Evolutionary conservation across 129 eudicot species (phyloP).

Genomic region (Scalesia atractyloides): DNA sequence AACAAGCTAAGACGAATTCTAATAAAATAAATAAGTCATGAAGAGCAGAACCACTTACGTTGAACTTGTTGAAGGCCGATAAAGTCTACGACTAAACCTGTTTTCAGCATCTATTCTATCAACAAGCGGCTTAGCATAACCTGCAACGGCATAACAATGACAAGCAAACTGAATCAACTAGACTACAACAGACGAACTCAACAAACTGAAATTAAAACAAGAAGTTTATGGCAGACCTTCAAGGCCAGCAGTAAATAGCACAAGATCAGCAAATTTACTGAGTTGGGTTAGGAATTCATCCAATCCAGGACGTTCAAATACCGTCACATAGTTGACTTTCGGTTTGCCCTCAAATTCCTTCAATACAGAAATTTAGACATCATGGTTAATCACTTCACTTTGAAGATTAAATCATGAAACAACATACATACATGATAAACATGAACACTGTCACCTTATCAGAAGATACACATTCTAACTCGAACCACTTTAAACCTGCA

Average conservation of each 20-base stretch:
- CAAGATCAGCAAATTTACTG: slow-evolving; percentile 84
- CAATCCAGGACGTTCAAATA: slow-evolving; percentile 96
- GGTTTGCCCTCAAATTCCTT: slow-evolving; percentile 96
- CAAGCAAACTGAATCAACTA: slow-evolving; percentile 13
- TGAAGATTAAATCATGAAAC: neutral
- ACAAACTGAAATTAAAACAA: neutral
- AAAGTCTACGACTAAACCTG: slow-evolving; percentile 70
- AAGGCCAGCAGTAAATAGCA: slow-evolving; percentile 96
- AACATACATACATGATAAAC: slow-evolving; percentile 5
- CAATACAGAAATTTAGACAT: slow-evolving; percentile 30
- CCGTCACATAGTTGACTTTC: slow-evolving; percentile 92
- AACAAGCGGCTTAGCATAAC: slow-evolving; percentile 98
- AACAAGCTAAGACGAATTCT: neutral
- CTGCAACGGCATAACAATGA: slow-evolving; percentile 39
- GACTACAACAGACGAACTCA: slow-evolving; percentile 2
- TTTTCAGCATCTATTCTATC: slow-evolving; percentile 84
- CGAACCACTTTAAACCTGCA: slow-evolving; percentile 96
- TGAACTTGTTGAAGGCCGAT: slow-evolving; percentile 92
- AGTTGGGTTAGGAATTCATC: slow-evolving; percentile 80
- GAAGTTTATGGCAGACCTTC: slow-evolving; percentile 62
- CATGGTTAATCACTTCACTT: neutral
- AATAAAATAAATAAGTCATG: neutral
- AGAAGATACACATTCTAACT: slow-evolving; percentile 87
- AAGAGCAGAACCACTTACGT: slow-evolving; percentile 61
- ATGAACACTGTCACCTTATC: slow-evolving; percentile 61